phyloP scores from a whole-genome alignment of 2,329 filamentous ascomycete genomes.

The Phaeosphaeriaceae sp. region DNA sequence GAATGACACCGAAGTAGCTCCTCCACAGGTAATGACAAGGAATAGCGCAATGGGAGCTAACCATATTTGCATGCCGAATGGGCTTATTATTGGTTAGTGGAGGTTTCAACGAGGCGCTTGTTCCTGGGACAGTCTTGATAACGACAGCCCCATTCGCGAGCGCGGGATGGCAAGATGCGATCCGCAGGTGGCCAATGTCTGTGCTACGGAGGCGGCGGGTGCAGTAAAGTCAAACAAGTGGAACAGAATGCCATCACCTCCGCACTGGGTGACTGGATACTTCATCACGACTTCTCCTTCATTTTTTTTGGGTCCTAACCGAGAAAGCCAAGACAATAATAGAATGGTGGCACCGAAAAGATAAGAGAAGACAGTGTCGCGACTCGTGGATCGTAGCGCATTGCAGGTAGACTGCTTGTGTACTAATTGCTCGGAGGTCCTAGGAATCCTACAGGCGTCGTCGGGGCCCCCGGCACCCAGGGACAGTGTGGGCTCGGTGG shows the following conservation, averaged over 20 bases:
- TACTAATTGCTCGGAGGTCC: too few species aligned
- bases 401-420: too few species aligned
- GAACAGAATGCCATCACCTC: neutral
- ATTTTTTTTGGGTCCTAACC: neutral
- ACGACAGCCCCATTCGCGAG: constrained; percentile 5
- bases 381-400: too few species aligned
- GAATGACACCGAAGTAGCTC: constrained; percentile 5
- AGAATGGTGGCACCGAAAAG: neutral
- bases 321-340: neutral
- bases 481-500: too few species aligned
- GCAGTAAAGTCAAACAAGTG: neutral
- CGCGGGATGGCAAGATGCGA: constrained; percentile 2
- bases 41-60: neutral
- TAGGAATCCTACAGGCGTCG: too few species aligned
- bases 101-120: constrained; percentile 1
- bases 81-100: constrained; percentile 4
- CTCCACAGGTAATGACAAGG: neutral
- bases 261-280: too few species aligned
- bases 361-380: neutral
- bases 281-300: too few species aligned
- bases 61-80: neutral
- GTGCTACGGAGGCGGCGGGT: neutral
- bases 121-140: constrained; percentile 7
- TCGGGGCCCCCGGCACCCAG: too few species aligned
- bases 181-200: constrained; percentile 4